These are phyloP conservation scores for Limonium bicolor DNA, from an alignment of 148 eudicot species.

Conservation along the genomic window DNA sequence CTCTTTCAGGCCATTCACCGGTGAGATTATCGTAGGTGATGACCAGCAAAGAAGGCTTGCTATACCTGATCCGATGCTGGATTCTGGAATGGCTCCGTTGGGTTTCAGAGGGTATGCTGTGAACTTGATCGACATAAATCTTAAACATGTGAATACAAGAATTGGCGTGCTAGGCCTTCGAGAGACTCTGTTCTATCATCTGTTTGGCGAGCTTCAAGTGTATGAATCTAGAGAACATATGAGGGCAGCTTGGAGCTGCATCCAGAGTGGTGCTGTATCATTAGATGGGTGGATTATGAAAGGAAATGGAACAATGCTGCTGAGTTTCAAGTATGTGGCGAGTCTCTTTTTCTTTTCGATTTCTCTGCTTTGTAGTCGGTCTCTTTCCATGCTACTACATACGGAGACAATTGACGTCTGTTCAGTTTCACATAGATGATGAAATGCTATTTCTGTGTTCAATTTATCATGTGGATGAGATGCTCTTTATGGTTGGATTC, in stretches of 20 bases:
- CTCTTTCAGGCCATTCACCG: constrained; percentile 20
- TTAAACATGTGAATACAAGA: constrained; percentile 13
- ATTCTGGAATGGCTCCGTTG: constrained; percentile 23
- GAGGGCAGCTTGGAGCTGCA: constrained; percentile 27
- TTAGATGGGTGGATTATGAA: constrained; percentile 53
- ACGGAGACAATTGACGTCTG: background rate
- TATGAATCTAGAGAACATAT: constrained; percentile 33
- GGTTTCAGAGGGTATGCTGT: constrained; percentile 65
- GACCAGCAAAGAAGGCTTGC: constrained; percentile 29
- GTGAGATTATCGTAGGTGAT: constrained; percentile 9
- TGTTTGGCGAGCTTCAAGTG: constrained; percentile 63
- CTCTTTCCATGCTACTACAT: background rate
- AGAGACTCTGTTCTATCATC: constrained; percentile 51
- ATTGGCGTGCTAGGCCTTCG: constrained; percentile 36
- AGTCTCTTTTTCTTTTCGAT: background rate
- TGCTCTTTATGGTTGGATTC: background rate
- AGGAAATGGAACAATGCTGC: constrained; percentile 29
- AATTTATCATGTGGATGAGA: background rate
- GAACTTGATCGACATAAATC: constrained; percentile 30
- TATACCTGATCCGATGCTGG: constrained; percentile 24
- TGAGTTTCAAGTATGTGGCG: constrained; percentile 29
- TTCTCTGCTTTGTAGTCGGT: background rate
- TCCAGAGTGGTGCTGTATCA: constrained; percentile 42
- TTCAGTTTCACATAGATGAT: background rate
- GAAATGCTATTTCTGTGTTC: background rate